phyloP scores from a whole-genome alignment of 208 protist genomes.

The Crithidia sp. region DNA sequence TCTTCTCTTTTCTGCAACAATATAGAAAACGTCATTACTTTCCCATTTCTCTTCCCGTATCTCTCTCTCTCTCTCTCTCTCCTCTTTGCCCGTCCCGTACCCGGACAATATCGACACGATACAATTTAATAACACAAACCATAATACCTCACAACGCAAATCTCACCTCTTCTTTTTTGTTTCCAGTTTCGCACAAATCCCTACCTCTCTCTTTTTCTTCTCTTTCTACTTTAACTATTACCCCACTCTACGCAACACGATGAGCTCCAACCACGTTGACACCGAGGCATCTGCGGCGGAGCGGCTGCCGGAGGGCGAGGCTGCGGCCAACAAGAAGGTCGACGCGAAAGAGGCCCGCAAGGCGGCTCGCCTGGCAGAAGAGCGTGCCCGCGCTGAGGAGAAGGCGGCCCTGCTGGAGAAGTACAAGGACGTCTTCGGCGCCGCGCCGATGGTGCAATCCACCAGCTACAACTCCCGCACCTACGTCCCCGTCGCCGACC shows the following conservation, averaged over 20 bases:
- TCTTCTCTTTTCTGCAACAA: no score
- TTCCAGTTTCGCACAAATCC: background rate
- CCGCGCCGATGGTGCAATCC: slow-evolving; percentile 78
- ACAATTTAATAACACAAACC: no score
- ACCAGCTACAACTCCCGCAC: slow-evolving; percentile 57
- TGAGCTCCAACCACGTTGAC: slow-evolving; percentile 38
- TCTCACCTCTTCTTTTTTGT: slow-evolving; percentile 3
- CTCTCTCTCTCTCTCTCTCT: background rate
- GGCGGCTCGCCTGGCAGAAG: slow-evolving; percentile 82
- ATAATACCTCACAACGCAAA: background rate
- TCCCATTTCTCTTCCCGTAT: no score
- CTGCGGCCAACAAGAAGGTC: slow-evolving; percentile 49
- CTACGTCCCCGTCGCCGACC: slow-evolving; percentile 54
- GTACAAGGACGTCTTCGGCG: slow-evolving; percentile 85
- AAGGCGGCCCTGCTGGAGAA: slow-evolving; percentile 81
- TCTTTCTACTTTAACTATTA: background rate
- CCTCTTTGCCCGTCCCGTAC: background rate
- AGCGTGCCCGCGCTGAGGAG: slow-evolving; percentile 79
- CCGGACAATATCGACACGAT: no score
- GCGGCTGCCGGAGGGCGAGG: slow-evolving; percentile 18
- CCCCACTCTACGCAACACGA: background rate
- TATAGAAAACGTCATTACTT: no score
- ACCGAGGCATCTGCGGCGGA: slow-evolving; percentile 15
- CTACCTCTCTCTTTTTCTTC: slow-evolving; percentile 11
- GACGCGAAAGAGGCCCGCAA: slow-evolving; percentile 86